Base-by-base conservation (phyloP, 345 rosid genomes). In the Lepidium sativum region DNA sequence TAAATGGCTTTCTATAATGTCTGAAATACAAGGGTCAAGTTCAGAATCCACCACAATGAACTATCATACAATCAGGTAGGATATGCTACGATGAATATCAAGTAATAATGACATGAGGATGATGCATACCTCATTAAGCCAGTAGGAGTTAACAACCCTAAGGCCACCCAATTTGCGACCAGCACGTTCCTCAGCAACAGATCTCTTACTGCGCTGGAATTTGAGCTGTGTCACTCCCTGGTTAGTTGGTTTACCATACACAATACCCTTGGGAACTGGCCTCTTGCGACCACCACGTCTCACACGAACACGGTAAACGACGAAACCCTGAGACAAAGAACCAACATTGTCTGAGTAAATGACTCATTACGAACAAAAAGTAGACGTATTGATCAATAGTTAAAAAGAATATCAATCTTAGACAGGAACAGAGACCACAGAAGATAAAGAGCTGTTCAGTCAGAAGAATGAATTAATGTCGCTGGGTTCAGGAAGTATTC, bases 281-380 rank as follows among this genome's bases (percentile, higher is more conserved):
- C 96, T 84, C 84, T 86, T 88, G 51, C 96, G 80, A 18, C 96
- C 96, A 50, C 96, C 96, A 63, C 96, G 92, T 39, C 96, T 86
- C 0, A 88, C 96, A 68, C 96, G 90, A 11, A 84, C 85, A 55
- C 96, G 91, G 71, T 89, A 86, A 4, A 89, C 70, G 15, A 88
- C 90, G 73, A 77, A 82, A 11, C 96, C 96, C 96, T 88, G 8
- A 0, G 1, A 21, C 0, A 4, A 41, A 63, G 11, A 17, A 23
- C n/a, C n/a, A n/a, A n/a, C n/a, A 2, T 17, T 0, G 39, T 11
- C 8, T n/a, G 9, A 35, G 4, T 3, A 9, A 8, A 18, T 6
- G 27, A 52, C 8, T 13, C n/a, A 45, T 3, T 8, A 27, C 31
- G 31, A 23, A 39, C 38, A n/a, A 13, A 5, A n/a, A n/a, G n/a